Evolutionary conservation across 2,329 filamentous ascomycete species (phyloP).

Genomic region (Blastomyces emzantsi): DNA sequence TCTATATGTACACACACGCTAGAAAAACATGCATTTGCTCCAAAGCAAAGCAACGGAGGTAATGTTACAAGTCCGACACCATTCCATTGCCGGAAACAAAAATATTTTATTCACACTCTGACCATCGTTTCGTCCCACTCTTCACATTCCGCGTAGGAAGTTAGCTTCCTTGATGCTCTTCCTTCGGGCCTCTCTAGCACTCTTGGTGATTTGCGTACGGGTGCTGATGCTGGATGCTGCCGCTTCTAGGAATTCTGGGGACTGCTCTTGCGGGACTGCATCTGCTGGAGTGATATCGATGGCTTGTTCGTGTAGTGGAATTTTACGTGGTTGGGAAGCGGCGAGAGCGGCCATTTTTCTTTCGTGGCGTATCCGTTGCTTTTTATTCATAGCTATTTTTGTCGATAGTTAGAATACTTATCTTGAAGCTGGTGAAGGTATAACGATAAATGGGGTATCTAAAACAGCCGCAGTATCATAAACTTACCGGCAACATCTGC

Average conservation of each 20-base stretch:
- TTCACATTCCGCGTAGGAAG: slow-evolving; percentile 40
- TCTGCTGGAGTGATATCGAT: slow-evolving; percentile 36
- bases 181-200: slow-evolving; percentile 36
- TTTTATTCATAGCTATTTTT: slow-evolving; percentile 38
- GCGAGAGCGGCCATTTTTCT: slow-evolving; percentile 39
- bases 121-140: neutral
- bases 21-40: neutral
- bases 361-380: slow-evolving; percentile 39
- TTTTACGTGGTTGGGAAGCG: slow-evolving; percentile 30
- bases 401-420: slow-evolving; percentile 15
- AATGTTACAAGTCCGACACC: neutral
- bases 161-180: slow-evolving; percentile 41
- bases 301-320: slow-evolving; percentile 40
- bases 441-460: slow-evolving; percentile 1
- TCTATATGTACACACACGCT: neutral
- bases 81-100: neutral
- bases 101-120: neutral
- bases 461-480: neutral
- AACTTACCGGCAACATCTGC: slow-evolving; percentile 21
- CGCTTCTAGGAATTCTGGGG: slow-evolving; percentile 23
- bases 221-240: slow-evolving; percentile 32
- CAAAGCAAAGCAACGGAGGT: neutral
- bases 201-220: slow-evolving; percentile 36
- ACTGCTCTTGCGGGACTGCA: slow-evolving; percentile 15
- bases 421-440: neutral